Percentiles rank a stretch among this genome's conserved stretches.
Evolutionary conservation across 1,284 basidiomycete genomes (phyloP).

Genomic region (Moniliella sp.): DNA sequence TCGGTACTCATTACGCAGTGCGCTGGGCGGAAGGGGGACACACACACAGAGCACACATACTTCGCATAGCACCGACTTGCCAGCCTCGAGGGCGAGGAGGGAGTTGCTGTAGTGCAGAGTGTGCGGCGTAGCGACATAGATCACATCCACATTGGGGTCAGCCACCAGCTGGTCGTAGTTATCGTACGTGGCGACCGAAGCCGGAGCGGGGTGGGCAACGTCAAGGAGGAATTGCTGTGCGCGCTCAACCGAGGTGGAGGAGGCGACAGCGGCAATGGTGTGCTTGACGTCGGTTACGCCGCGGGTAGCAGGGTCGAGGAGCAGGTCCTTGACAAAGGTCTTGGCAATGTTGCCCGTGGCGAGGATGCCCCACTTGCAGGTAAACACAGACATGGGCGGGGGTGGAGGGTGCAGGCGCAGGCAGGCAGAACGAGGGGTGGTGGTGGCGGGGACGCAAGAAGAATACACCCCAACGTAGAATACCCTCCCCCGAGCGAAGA

Average conservation of each 20-base stretch:
- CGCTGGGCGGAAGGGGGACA: too few relatives aligned
- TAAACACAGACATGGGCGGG: too few relatives aligned
- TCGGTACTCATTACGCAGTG: too few relatives aligned
- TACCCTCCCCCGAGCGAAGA: too few relatives aligned
- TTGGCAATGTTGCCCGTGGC: constrained; percentile 18
- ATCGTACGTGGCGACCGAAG: constrained; percentile 48
- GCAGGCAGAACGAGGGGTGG: too few relatives aligned
- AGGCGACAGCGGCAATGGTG: constrained; percentile 48
- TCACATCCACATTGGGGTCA: constrained; percentile 42
- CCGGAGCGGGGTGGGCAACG: constrained; percentile 30
- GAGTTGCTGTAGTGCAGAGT: constrained; percentile 61
- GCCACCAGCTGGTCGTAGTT: constrained; percentile 55
- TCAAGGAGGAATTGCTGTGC: constrained; percentile 51
- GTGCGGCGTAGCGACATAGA: constrained; percentile 54
- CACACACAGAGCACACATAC: too few relatives aligned
- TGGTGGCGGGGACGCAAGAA: too few relatives aligned
- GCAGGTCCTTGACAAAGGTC: constrained; percentile 35
- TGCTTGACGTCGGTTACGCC: constrained; percentile 52
- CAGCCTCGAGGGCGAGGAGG: constrained; percentile 51
- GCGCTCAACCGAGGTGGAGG: constrained; percentile 48
- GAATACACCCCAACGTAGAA: too few relatives aligned
- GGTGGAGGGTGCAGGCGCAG: too few relatives aligned
- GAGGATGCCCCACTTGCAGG: constrained; percentile 8
- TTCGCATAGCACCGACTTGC: constrained; percentile 49
- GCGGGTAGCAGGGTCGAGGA: constrained; percentile 37